A percentile compares a stretch with the other conserved stretches of the same genome.
These are phyloP conservation scores for Boletus vinaceobasis DNA, from an alignment of 768 basidiomycete species.

Conservation along the genomic window DNA sequence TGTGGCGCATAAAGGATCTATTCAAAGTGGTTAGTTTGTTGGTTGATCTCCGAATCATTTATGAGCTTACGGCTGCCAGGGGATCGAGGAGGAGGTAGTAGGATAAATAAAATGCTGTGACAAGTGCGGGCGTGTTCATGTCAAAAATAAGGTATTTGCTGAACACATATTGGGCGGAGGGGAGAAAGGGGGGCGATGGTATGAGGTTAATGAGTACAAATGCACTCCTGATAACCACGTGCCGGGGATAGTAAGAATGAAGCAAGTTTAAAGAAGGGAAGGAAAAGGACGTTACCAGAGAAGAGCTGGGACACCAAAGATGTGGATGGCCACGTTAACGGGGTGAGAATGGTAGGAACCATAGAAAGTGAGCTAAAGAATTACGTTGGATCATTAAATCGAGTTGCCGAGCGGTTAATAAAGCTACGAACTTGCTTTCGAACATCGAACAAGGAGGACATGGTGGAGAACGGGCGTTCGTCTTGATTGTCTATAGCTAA, in stretches of 20 bases:
- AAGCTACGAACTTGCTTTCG: conserved; percentile 57
- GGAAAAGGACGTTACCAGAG: conserved; percentile 55
- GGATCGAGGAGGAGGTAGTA: conserved; percentile 88
- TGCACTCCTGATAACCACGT: conserved; percentile 48
- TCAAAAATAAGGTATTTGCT: conserved; percentile 69
- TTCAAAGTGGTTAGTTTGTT: background rate
- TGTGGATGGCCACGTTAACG: conserved; percentile 80
- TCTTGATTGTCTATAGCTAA: no score
- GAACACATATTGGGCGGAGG: conserved; percentile 47
- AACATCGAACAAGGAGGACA: conserved; percentile 57
- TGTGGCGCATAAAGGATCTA: conserved; percentile 83
- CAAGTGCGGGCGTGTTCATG: conserved; percentile 60
- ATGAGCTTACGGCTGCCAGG: conserved; percentile 69
- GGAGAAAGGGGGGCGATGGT: conserved; percentile 53
- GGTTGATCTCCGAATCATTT: background rate
- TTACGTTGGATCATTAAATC: conserved; percentile 6
- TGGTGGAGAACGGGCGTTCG: conserved; percentile 7
- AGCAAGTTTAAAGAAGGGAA: conserved; percentile 8
- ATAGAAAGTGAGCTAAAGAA: conserved; percentile 79
- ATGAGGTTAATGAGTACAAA: conserved; percentile 50
- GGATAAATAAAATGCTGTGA: conserved; percentile 52
- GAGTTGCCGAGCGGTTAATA: background rate
- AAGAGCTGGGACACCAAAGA: conserved; percentile 79
- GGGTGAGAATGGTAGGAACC: conserved; percentile 88
- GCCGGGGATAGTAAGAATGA: conserved; percentile 1